Percentiles rank a stretch among this genome's conserved stretches.
Evolutionary conservation across 2,329 filamentous ascomycete species (phyloP).

Genomic region (Ophiostoma pallidulum): DNA sequence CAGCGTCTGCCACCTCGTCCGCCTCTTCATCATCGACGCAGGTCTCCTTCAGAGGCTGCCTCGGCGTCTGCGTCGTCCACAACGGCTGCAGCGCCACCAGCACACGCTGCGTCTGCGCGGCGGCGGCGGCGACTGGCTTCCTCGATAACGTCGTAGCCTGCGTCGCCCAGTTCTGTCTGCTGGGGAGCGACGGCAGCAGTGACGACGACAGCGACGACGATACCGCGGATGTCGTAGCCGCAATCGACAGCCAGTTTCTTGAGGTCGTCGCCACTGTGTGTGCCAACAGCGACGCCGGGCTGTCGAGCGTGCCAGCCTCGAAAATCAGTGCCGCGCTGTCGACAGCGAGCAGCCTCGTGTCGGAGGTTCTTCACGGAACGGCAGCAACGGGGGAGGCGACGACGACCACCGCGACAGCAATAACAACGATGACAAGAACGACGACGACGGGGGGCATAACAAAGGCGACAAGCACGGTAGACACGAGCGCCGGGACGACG

Average conservation of each 20-base stretch:
- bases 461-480: background rate
- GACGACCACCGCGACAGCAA: background rate
- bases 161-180: slow-evolving; percentile 12
- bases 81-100: slow-evolving; percentile 13
- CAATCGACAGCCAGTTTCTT: slow-evolving; percentile 12
- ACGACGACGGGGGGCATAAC: background rate
- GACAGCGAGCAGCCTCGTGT: slow-evolving; percentile 13
- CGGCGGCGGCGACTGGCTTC: slow-evolving; percentile 1
- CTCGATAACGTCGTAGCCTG: slow-evolving; percentile 14
- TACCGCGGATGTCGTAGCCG: background rate
- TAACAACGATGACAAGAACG: slow-evolving; percentile 1
- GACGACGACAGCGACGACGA: background rate
- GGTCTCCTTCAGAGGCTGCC: slow-evolving; percentile 13
- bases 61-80: slow-evolving; percentile 12
- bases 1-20: too few species aligned
- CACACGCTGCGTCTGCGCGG: slow-evolving; percentile 15
- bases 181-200: background rate
- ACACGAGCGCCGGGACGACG: background rate
- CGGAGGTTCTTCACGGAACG: background rate
- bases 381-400: background rate
- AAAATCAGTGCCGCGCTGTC: slow-evolving; percentile 11
- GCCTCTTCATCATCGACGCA: background rate
- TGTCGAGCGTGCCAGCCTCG: slow-evolving; percentile 2
- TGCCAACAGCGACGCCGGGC: background rate
- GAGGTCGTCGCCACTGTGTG: slow-evolving; percentile 13